Percentiles rank a stretch among this genome's conserved stretches.
phyloP scores from a whole-genome alignment of 1,139 yeast species.

The Blastobotrys proliferans region DNA sequence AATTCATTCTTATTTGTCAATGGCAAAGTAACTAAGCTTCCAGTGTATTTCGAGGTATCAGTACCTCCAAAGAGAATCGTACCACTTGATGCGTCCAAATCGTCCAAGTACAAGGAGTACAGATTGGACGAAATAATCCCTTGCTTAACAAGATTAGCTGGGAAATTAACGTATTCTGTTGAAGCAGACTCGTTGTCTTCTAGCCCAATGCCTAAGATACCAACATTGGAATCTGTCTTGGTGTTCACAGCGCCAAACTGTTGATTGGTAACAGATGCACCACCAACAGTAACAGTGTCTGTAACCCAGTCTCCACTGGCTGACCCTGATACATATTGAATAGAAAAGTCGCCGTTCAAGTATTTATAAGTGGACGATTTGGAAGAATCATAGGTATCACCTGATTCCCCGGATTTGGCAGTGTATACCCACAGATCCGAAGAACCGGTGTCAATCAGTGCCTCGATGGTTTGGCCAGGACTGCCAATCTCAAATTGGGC shows the following conservation, averaged over 20 bases:
- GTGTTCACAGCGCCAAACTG: slow-evolving; percentile 50
- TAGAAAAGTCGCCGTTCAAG: slow-evolving; percentile 29
- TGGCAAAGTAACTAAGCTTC: slow-evolving; percentile 32
- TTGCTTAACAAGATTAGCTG: slow-evolving; percentile 41
- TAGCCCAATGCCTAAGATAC: slow-evolving; percentile 53
- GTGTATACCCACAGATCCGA: slow-evolving; percentile 57
- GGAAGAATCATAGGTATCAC: slow-evolving; percentile 10
- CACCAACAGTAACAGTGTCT: slow-evolving; percentile 44
- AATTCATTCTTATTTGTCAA: slow-evolving; percentile 42
- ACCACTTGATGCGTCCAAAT: slow-evolving; percentile 34
- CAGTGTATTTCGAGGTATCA: slow-evolving; percentile 46
- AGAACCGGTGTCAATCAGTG: slow-evolving; percentile 44
- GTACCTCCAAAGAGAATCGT: slow-evolving; percentile 48
- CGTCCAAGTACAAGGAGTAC: slow-evolving; percentile 38
- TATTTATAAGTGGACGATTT: slow-evolving; percentile 35
- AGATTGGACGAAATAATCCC: slow-evolving; percentile 47
- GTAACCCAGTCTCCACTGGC: slow-evolving; percentile 47
- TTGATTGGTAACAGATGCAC: slow-evolving; percentile 37
- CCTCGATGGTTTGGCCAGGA: slow-evolving; percentile 39
- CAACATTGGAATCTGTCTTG: slow-evolving; percentile 42
- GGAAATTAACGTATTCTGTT: slow-evolving; percentile 25
- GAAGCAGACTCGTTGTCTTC: slow-evolving; percentile 36
- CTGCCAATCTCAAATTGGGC: slow-evolving; percentile 52
- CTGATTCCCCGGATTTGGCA: slow-evolving; percentile 29
- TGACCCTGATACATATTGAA: slow-evolving; percentile 30